These are phyloP conservation scores for Nakataea oryzae DNA, from an alignment of 2,329 filamentous ascomycete species.

Conservation along the genomic window DNA sequence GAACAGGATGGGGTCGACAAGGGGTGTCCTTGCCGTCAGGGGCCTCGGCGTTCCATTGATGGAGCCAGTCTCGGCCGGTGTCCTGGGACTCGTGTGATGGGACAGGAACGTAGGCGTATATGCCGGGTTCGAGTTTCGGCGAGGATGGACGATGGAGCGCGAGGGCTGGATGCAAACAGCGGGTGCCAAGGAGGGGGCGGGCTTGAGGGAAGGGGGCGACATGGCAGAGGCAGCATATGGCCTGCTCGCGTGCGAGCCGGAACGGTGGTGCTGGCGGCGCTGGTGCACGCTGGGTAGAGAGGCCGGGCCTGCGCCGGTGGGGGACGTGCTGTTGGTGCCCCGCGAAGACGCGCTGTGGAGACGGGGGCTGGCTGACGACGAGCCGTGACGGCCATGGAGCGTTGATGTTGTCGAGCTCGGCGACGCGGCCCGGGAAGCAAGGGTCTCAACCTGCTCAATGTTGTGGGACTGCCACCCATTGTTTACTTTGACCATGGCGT, in stretches of 20 bases:
- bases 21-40: constrained; percentile 19
- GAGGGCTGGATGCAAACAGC: constrained; percentile 45
- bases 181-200: constrained; percentile 32
- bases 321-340: constrained; percentile 17
- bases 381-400: constrained; percentile 37
- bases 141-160: constrained; percentile 26
- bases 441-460: constrained; percentile 66
- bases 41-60: constrained; percentile 25
- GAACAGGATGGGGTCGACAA: constrained; percentile 45
- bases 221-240: constrained; percentile 1
- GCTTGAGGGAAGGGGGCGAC: constrained; percentile 22
- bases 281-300: constrained; percentile 2
- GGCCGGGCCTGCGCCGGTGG: constrained; percentile 6
- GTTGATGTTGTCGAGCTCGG: constrained; percentile 49
- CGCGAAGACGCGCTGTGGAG: constrained; percentile 25
- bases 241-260: neutral
- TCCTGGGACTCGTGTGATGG: constrained; percentile 20
- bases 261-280: constrained; percentile 3
- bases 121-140: constrained; percentile 38
- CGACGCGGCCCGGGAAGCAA: constrained; percentile 59
- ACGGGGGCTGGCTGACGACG: constrained; percentile 44
- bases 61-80: constrained; percentile 27
- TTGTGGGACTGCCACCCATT: constrained; percentile 77
- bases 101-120: constrained; percentile 40
- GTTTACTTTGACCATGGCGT: constrained; percentile 89